These are phyloP conservation scores for Trichoderma simmonsii DNA, from an alignment of 2,329 filamentous ascomycete genomes.

Conservation along the genomic window DNA sequence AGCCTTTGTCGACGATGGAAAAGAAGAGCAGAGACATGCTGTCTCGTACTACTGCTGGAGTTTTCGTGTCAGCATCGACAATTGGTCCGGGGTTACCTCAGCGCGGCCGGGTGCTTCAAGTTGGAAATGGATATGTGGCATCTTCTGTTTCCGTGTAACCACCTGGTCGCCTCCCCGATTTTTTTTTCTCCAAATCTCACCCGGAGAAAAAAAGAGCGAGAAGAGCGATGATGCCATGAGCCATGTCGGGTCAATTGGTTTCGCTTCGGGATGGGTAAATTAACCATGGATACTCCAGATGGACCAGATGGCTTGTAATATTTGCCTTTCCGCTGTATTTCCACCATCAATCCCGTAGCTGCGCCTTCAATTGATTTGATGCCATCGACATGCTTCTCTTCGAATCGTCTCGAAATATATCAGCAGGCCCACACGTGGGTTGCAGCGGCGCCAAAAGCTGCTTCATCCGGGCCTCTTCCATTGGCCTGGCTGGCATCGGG, in stretches of 20 bases:
- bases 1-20: neutral
- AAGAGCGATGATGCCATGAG: neutral
- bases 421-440: slow-evolving; percentile 8
- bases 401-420: neutral
- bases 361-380: neutral
- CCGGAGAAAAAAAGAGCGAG: neutral
- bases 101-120: neutral
- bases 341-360: neutral
- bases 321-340: neutral
- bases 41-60: neutral
- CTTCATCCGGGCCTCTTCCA: slow-evolving; percentile 5
- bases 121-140: slow-evolving; percentile 11
- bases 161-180: neutral
- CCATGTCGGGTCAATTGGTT: neutral
- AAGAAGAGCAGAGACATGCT: neutral
- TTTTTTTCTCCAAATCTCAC: neutral
- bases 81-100: neutral
- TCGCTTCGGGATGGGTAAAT: neutral
- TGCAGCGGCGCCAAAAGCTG: neutral
- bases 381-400: neutral
- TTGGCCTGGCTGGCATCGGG: neutral
- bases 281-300: neutral
- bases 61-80: neutral
- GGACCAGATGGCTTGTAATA: too few species aligned
- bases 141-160: slow-evolving; percentile 3